These are phyloP conservation scores for Cyberlindnera mrakii DNA, from an alignment of 805 yeast genomes.

Conservation along the genomic window DNA sequence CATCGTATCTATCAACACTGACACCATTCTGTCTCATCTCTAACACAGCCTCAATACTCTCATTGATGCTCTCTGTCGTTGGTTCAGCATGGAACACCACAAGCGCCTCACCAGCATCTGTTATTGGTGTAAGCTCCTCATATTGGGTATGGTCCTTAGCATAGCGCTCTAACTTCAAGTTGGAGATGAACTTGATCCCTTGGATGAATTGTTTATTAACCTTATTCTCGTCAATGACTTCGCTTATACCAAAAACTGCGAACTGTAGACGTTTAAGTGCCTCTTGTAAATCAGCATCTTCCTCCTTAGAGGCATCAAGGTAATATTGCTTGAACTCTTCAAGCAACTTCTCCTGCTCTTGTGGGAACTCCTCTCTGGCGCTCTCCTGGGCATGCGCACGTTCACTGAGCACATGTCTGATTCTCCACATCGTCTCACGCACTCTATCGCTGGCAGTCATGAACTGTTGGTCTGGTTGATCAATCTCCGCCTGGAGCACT, in stretches of 20 bases:
- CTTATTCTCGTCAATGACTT: constrained; percentile 48
- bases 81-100: constrained; percentile 42
- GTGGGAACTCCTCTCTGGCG: constrained; percentile 42
- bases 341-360: constrained; percentile 42
- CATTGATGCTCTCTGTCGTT: constrained; percentile 32
- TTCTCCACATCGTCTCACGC: constrained; percentile 65
- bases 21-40: constrained; percentile 40
- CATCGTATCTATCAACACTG: constrained; percentile 27
- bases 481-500: constrained; percentile 41
- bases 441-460: constrained; percentile 32
- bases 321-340: constrained; percentile 54
- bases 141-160: constrained; percentile 34
- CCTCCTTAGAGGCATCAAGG: constrained; percentile 46
- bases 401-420: constrained; percentile 83
- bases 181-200: constrained; percentile 67
- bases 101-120: constrained; percentile 39
- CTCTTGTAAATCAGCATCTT: constrained; percentile 55
- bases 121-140: constrained; percentile 23
- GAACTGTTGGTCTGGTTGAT: constrained; percentile 31
- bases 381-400: constrained; percentile 66
- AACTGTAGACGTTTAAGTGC: constrained; percentile 72
- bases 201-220: constrained; percentile 54
- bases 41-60: constrained; percentile 34
- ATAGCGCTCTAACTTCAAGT: constrained; percentile 56
- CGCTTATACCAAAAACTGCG: constrained; percentile 82